Conservation (phyloP, 257 asterid genomes). For the Nicotiana otophora region DNA sequence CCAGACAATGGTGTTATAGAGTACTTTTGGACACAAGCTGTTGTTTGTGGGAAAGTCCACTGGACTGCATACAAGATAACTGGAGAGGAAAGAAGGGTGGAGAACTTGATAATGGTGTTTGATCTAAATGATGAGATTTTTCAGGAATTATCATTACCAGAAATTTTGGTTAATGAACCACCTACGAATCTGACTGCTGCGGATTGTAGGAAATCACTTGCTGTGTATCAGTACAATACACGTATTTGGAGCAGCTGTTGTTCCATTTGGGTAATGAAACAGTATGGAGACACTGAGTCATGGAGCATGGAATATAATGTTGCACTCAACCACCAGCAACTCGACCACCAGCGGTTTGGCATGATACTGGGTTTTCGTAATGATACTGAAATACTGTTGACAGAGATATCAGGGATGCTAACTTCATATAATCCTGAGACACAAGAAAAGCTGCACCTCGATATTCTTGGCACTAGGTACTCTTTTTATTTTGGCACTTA, state of each 20-base stretch:
- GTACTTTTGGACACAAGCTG: conserved; percentile 1
- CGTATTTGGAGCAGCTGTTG: no score
- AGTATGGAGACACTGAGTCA: no score
- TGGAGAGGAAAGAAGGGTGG: background rate
- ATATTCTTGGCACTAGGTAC: no score
- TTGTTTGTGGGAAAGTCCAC: background rate
- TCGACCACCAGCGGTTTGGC: background rate
- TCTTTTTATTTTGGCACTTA: no score
- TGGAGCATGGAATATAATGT: no score
- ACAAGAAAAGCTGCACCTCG: background rate
- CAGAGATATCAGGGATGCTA: background rate
- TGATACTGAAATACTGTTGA: background rate
- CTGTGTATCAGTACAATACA: no score
- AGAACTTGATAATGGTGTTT: conserved; percentile 12
- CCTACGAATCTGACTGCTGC: no score
- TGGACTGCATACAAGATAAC: background rate
- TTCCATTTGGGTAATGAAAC: no score
- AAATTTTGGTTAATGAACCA: no score
- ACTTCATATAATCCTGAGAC: conserved; percentile 3
- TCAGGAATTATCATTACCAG: no score
- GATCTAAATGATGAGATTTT: conserved; percentile 14
- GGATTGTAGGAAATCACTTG: no score
- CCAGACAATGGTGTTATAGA: conserved; percentile 7
- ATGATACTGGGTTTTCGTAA: background rate
- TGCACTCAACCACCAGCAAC: no score